Conservation (phyloP, 2,329 filamentous ascomycete species). For the Cladophialophora yegresii region DNA sequence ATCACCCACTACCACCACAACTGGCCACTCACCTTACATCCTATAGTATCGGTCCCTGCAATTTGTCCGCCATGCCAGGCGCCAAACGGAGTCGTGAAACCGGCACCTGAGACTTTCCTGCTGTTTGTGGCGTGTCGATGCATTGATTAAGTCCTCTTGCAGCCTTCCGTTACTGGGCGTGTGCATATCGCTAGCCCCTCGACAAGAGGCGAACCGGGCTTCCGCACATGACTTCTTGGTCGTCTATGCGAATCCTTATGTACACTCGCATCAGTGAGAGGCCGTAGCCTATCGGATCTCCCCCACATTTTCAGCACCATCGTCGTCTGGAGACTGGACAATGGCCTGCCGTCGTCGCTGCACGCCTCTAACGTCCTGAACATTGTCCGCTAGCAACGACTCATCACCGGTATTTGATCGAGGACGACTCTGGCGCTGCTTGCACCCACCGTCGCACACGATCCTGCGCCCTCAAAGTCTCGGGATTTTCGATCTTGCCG, state of each 20-base stretch:
- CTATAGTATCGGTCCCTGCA: not conserved
- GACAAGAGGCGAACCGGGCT: not conserved
- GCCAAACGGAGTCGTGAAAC: not conserved
- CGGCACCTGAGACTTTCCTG: not conserved
- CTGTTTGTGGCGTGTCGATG: not conserved
- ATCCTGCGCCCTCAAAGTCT: constrained; percentile 13
- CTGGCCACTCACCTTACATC: not conserved
- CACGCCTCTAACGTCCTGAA: constrained; percentile 9
- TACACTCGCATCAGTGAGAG: constrained; percentile 19
- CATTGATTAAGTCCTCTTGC: not conserved
- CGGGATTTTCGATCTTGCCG: constrained; percentile 5
- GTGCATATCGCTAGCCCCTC: not conserved
- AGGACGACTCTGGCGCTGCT: not conserved
- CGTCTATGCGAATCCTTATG: constrained; percentile 5
- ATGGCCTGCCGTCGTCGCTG: constrained; percentile 5
- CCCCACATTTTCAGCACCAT: constrained; percentile 2
- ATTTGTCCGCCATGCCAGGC: constrained; percentile 4
- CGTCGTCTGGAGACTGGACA: constrained; percentile 2
- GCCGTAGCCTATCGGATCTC: constrained; percentile 15
- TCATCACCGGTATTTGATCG: not conserved
- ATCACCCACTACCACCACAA: constrained; percentile 2
- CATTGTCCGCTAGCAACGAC: constrained; percentile 4
- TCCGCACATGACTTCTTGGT: constrained; percentile 3
- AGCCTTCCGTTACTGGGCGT: not conserved
- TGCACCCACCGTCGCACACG: not conserved